These are phyloP conservation scores for Penicillium sp. DNA, from an alignment of 2,329 filamentous ascomycete species.

Conservation along the genomic window DNA sequence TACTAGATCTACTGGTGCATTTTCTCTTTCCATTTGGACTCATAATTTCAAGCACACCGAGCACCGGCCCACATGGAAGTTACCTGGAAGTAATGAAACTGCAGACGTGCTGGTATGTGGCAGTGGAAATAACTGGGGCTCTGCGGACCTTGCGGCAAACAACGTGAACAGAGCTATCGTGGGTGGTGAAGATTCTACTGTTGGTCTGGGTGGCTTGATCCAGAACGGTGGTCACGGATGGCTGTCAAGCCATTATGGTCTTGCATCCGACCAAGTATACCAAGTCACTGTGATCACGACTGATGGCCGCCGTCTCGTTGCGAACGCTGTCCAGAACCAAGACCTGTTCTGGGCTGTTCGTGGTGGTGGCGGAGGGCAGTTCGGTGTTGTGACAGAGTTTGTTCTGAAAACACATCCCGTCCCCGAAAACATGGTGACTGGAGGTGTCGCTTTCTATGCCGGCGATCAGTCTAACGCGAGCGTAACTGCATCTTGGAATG, in stretches of 20 bases:
- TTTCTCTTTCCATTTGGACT: slow-evolving; percentile 49
- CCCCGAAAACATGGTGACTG: slow-evolving; percentile 16
- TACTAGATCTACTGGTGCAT: slow-evolving; percentile 40
- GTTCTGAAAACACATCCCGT: slow-evolving; percentile 17
- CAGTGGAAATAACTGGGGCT: slow-evolving; percentile 20
- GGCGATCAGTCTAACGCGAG: slow-evolving; percentile 6
- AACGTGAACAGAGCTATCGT: slow-evolving; percentile 37
- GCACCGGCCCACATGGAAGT: slow-evolving; percentile 12
- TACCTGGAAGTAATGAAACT: slow-evolving; percentile 10
- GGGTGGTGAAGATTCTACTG: slow-evolving; percentile 55
- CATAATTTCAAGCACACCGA: slow-evolving; percentile 43
- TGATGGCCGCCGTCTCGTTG: slow-evolving; percentile 36
- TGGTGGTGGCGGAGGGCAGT: slow-evolving; percentile 44
- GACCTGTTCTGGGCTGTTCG: slow-evolving; percentile 54
- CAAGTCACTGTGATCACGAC: slow-evolving; percentile 24
- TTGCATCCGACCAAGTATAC: slow-evolving; percentile 26
- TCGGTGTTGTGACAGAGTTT: slow-evolving; percentile 21
- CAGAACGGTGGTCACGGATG: slow-evolving; percentile 32
- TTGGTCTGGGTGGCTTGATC: slow-evolving; percentile 44
- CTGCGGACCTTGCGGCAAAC: slow-evolving; percentile 19
- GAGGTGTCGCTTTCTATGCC: slow-evolving; percentile 10
- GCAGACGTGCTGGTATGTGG: slow-evolving; percentile 16
- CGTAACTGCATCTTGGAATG: slow-evolving; percentile 32
- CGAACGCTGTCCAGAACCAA: slow-evolving; percentile 35
- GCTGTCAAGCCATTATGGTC: slow-evolving; percentile 22